Evolutionary conservation across 1,139 yeast genomes (phyloP), one percentile per base, ranked within the genome.

Genomic region (Geotrichum fermentans): DNA sequence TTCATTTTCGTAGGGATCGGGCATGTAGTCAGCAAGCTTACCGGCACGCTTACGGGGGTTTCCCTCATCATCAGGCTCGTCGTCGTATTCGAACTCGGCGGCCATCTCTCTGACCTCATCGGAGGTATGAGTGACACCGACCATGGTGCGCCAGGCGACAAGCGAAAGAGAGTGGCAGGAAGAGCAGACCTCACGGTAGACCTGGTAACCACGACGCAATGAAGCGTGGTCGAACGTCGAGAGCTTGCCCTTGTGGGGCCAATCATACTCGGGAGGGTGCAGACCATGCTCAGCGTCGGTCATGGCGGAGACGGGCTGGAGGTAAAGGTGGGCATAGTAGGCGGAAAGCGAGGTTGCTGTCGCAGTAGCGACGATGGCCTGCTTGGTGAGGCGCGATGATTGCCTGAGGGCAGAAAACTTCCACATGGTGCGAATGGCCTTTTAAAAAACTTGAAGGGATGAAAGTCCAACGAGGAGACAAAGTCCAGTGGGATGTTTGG

Each of bases 11-110:
- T 92, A 92, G 54, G 99, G 98, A 58, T 85, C 86, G 61, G 95
- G 97, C 63, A 94, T 75, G 73, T 85, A 81, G 73, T 92, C 99
- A 57, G 97, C 90, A 68, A 92, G 80, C 75, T 92, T 94, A 74
- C 99, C 99, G 54, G 95, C 85, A 78, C 98, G 88, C 84, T 85
- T 89, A 76, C 87, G 87, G 72, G 97, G 96, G 71, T 87, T 85
- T 69, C 98, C 99, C 77, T 90, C 95, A 71, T 92, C 98, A 79
- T 92, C 97, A 50, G 98, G 98, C 74, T 94, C 99, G 67, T 90
- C 97, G 64, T 89, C 97, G 73, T 92, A 92, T 77, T 92, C 98
- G 69, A 86, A 84, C 72, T 89, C 96, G 72, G 87, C 97, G 62
- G 95, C 90, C 83, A 92, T 82, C 33, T 79, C 95, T 73, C 87